A percentile compares a stretch with the other conserved stretches of the same genome.
Evolutionary conservation across 116 monocot species (phyloP).

Genomic region (Posidonia oceanica): DNA sequence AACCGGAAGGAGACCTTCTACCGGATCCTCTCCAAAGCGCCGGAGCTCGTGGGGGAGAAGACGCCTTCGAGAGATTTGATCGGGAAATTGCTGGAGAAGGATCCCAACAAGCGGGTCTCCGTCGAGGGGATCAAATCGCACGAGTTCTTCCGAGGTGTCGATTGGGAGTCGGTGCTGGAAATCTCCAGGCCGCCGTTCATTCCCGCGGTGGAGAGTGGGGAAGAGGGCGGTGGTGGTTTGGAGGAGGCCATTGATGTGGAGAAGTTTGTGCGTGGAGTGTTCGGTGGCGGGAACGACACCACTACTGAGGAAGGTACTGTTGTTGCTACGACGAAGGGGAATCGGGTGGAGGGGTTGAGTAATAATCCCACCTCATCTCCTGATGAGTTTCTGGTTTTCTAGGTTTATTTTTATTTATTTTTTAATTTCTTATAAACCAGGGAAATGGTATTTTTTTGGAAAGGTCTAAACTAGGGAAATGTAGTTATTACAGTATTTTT

Average conservation of each 20-base stretch:
- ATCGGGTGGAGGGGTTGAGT: too few species aligned
- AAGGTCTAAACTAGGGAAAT: too few species aligned
- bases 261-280: slow-evolving; percentile 27
- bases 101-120: slow-evolving; percentile 19
- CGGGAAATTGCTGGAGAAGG: slow-evolving; percentile 34
- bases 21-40: slow-evolving; percentile 19
- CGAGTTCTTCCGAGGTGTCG: slow-evolving; percentile 18
- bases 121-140: slow-evolving; percentile 14
- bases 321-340: too few species aligned
- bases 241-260: slow-evolving; percentile 34
- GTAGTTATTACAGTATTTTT: too few species aligned
- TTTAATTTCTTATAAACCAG: background rate
- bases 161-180: slow-evolving; percentile 14
- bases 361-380: background rate
- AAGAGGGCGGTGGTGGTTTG: background rate
- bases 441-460: too few species aligned
- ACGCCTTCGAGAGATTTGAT: slow-evolving; percentile 35
- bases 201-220: slow-evolving; percentile 14
- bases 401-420: background rate
- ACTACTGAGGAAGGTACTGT: background rate
- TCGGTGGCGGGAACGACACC: background rate
- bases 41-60: slow-evolving; percentile 27
- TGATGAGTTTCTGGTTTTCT: background rate
- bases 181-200: slow-evolving; percentile 56
- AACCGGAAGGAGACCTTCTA: slow-evolving; percentile 47